Percentiles rank a stretch among this genome's conserved stretches.
phyloP scores from a whole-genome alignment of 768 basidiomycete genomes.

The Phaffia tasmanica region DNA sequence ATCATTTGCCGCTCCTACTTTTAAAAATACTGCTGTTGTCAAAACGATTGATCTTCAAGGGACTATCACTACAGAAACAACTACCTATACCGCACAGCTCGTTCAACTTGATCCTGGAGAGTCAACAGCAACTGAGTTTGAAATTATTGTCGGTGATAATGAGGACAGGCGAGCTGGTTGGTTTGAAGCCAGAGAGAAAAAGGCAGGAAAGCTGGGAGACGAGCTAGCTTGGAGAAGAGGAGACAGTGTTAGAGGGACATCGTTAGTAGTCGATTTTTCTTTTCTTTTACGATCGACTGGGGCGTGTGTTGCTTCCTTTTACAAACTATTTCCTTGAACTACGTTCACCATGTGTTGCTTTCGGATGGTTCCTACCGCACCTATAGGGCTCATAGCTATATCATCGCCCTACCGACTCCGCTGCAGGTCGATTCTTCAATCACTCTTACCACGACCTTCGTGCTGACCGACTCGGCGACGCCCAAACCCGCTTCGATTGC shows the following conservation, averaged over 20 bases:
- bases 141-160: slow-evolving; percentile 30
- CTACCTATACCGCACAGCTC: slow-evolving; percentile 66
- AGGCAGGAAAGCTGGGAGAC: slow-evolving; percentile 41
- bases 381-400: slow-evolving; percentile 44
- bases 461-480: slow-evolving; percentile 63
- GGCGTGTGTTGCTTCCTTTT: neutral
- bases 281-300: neutral
- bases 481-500: slow-evolving; percentile 63
- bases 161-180: slow-evolving; percentile 31
- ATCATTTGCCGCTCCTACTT: slow-evolving; percentile 25
- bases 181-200: slow-evolving; percentile 69
- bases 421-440: slow-evolving; percentile 52
- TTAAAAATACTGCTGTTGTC: slow-evolving; percentile 58
- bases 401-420: slow-evolving; percentile 53
- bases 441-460: slow-evolving; percentile 66
- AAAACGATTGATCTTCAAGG: slow-evolving; percentile 84
- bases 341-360: neutral
- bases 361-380: slow-evolving; percentile 20
- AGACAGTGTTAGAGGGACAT: slow-evolving; percentile 29
- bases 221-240: slow-evolving; percentile 48
- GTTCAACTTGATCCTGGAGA: slow-evolving; percentile 47
- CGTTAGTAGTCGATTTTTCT: neutral
- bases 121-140: slow-evolving; percentile 39
- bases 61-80: slow-evolving; percentile 73
- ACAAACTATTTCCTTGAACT: neutral